phyloP scores from a whole-genome alignment of 345 rosid species.

The Eucalyptus cloeziana region DNA sequence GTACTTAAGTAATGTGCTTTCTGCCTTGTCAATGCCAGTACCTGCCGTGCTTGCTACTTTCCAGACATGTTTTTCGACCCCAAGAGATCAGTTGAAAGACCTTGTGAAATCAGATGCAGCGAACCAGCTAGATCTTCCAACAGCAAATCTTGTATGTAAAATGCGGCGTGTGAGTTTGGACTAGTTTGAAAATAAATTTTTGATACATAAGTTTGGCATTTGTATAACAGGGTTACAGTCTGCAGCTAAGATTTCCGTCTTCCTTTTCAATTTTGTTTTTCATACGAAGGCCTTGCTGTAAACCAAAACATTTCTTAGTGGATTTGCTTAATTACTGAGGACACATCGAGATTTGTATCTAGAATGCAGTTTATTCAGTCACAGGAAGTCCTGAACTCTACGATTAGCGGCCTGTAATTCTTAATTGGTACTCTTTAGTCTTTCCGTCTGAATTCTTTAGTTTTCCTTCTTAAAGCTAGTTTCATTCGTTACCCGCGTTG shows the following conservation, averaged over 20 bases:
- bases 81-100: slow-evolving; percentile 68
- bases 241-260: neutral
- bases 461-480: neutral
- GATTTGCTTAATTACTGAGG: neutral
- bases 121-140: slow-evolving; percentile 65
- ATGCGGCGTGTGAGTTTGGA: slow-evolving; percentile 76
- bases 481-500: neutral
- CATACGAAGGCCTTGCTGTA: neutral
- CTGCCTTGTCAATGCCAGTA: slow-evolving; percentile 82
- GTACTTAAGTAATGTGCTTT: slow-evolving; percentile 90
- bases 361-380: neutral
- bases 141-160: slow-evolving; percentile 82
- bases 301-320: neutral
- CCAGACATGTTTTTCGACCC: slow-evolving; percentile 75
- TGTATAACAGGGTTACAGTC: neutral
- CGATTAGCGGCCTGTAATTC: neutral
- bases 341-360: neutral
- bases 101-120: slow-evolving; percentile 60
- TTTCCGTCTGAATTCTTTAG: neutral
- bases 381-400: neutral
- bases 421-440: neutral
- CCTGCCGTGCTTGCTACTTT: slow-evolving; percentile 73
- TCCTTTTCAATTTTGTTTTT: neutral
- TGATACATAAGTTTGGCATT: neutral
- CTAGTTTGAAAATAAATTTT: neutral